phyloP scores from a whole-genome alignment of 805 yeast species.

The Candida chauliodis region DNA sequence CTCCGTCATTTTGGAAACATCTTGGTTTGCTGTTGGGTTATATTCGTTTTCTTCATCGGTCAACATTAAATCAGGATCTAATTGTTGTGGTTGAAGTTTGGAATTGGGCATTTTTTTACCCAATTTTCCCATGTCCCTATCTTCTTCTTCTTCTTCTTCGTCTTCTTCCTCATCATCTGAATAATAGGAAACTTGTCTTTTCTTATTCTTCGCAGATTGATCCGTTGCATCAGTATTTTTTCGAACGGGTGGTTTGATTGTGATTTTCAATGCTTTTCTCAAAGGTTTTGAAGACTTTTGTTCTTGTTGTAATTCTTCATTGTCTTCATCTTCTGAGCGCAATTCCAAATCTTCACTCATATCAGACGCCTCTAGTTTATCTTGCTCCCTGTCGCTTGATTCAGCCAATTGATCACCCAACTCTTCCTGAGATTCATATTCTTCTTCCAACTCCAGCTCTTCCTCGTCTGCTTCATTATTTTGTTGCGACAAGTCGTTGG shows the following conservation, averaged over 20 bases:
- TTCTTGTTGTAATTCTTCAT: too few relatives aligned
- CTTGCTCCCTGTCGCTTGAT: slow-evolving; percentile 14
- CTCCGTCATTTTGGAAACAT: slow-evolving; percentile 50
- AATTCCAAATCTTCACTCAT: slow-evolving; percentile 35
- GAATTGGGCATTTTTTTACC: slow-evolving; percentile 11
- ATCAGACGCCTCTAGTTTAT: slow-evolving; percentile 31
- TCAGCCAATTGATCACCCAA: slow-evolving; percentile 22
- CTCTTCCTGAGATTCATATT: slow-evolving; percentile 17
- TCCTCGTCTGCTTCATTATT: slow-evolving; percentile 9
- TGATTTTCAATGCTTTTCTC: slow-evolving; percentile 7
- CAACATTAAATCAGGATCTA: slow-evolving; percentile 32
- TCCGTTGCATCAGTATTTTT: slow-evolving; percentile 3
- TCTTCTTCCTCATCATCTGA: slow-evolving; percentile 23
- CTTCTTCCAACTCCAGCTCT: slow-evolving; percentile 15
- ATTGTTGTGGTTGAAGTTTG: slow-evolving; percentile 27
- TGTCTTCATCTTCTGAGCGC: slow-evolving; percentile 23
- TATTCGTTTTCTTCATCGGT: slow-evolving; percentile 44
- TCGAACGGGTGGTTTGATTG: slow-evolving; percentile 10
- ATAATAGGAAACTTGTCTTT: slow-evolving; percentile 35
- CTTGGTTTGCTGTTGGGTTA: slow-evolving; percentile 38
- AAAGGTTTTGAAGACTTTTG: slow-evolving; percentile 9
- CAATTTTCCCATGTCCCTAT: not conserved
- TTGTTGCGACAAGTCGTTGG: not conserved
- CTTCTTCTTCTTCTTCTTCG: slow-evolving; percentile 10
- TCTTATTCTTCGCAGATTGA: slow-evolving; percentile 26